Percentiles rank a stretch among this genome's conserved stretches.
Evolutionary conservation across 768 basidiomycete genomes (phyloP).

Genomic region (Termitomyces sp.): DNA sequence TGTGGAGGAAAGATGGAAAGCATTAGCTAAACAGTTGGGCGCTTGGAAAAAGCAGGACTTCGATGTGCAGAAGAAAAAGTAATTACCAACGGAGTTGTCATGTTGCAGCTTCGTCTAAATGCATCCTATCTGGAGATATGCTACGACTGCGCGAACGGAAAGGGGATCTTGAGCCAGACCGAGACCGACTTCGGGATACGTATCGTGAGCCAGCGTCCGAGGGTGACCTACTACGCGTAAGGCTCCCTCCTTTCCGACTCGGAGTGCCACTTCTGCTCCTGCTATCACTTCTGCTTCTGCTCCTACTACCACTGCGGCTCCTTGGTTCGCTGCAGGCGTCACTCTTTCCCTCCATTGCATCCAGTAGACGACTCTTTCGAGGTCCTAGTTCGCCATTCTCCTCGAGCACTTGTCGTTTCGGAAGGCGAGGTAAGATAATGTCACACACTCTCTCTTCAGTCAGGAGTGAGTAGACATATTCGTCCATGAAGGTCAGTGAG

Average conservation of each 20-base stretch:
- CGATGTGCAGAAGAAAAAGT: conserved; percentile 38
- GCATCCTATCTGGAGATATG: conserved; percentile 55
- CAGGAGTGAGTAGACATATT: conserved; percentile 82
- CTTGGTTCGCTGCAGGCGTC: conserved; percentile 42
- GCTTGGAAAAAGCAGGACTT: conserved; percentile 47
- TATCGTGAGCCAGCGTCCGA: conserved; percentile 54
- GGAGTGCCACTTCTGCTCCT: conserved; percentile 23
- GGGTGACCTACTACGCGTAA: conserved; percentile 24
- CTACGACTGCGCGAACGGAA: conserved; percentile 57
- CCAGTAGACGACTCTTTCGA: conserved; percentile 80
- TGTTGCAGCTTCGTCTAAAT: conserved; percentile 22
- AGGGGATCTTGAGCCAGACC: conserved; percentile 39
- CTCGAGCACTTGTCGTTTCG: conserved; percentile 83
- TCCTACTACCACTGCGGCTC: conserved; percentile 36
- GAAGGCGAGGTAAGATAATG: conserved; percentile 88
- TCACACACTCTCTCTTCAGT: conserved; percentile 94
- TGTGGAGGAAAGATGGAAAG: conserved; percentile 68
- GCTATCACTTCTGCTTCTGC: conserved; percentile 31
- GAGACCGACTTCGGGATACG: conserved; percentile 62
- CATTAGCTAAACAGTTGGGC: conserved; percentile 58
- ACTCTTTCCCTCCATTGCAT: conserved; percentile 78
- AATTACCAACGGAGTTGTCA: conserved; percentile 7
- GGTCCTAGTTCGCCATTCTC: conserved; percentile 89
- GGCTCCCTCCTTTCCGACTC: conserved; percentile 18
- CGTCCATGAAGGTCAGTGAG: conserved; percentile 83